Conservation (phyloP, 441 rosid species). For the Viola pubescens region DNA sequence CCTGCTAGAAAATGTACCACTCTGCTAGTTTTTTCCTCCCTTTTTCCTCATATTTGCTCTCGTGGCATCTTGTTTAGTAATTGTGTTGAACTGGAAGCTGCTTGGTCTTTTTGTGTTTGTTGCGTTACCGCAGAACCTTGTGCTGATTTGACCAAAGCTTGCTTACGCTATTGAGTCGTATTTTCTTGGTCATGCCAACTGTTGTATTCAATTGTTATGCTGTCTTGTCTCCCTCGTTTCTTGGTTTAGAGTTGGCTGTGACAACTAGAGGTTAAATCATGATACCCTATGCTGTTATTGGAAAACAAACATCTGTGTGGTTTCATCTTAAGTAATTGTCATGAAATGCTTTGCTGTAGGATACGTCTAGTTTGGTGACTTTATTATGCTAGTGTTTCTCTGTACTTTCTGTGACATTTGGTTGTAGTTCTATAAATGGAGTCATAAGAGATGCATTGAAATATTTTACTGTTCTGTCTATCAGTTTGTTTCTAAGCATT, state of each 20-base stretch:
- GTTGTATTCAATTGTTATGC: conserved; percentile 2
- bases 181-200: conserved; percentile 3
- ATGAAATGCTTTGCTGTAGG: no score
- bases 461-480: no score
- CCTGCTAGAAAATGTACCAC: no score
- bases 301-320: no score
- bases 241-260: not conserved
- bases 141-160: not conserved
- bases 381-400: no score
- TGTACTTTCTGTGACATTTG: no score
- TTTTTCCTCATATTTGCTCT: not conserved
- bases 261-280: not conserved
- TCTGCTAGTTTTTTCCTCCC: not conserved
- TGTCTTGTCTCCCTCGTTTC: not conserved
- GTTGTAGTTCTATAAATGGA: no score
- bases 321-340: no score
- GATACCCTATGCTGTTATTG: no score
- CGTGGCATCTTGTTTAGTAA: not conserved
- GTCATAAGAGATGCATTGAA: no score
- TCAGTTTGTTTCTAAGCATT: no score
- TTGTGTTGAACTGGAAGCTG: not conserved
- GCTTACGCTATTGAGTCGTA: not conserved
- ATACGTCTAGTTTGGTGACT: no score
- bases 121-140: not conserved
- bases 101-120: not conserved